Evolutionary conservation across 2,329 filamentous ascomycete species (phyloP).

Genomic region (Plectosphaerella sp.): DNA sequence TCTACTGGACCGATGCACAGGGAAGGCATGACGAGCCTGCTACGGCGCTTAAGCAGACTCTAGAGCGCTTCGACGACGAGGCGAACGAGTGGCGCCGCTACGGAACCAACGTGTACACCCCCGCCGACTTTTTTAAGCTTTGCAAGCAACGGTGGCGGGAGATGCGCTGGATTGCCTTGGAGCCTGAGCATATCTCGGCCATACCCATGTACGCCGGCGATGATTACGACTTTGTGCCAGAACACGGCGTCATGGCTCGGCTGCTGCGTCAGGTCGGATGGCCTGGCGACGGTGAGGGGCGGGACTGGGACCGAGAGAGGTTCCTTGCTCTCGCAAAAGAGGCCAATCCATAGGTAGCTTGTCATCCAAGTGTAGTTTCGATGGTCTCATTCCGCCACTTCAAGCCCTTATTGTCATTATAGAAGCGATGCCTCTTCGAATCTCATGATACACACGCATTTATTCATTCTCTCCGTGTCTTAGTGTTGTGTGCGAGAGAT

Average conservation of each 20-base stretch:
- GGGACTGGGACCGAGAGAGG: conserved; percentile 4
- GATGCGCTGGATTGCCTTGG: conserved; percentile 5
- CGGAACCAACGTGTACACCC: conserved; percentile 8
- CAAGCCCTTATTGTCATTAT: no score
- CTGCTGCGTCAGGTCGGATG: conserved; percentile 9
- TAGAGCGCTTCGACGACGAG: conserved; percentile 1
- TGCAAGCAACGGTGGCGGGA: conserved; percentile 9
- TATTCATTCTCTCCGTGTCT: no score
- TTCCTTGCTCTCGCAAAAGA: no score
- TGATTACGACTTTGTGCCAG: not conserved
- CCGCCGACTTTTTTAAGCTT: conserved; percentile 7
- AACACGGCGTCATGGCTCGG: conserved; percentile 4
- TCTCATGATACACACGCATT: no score
- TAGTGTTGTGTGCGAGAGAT: no score
- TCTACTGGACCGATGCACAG: conserved; percentile 10
- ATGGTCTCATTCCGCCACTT: no score
- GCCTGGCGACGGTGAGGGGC: conserved; percentile 8
- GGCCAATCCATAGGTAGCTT: no score
- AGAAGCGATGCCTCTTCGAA: no score
- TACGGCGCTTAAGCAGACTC: not conserved
- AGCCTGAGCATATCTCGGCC: no score
- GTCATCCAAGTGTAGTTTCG: no score
- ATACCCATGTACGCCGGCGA: no score
- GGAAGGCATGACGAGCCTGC: conserved; percentile 5
- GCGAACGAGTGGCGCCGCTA: not conserved